Evolutionary conservation across 2,329 filamentous ascomycete genomes (phyloP).

Genomic region (Sclerotinia glacialis): DNA sequence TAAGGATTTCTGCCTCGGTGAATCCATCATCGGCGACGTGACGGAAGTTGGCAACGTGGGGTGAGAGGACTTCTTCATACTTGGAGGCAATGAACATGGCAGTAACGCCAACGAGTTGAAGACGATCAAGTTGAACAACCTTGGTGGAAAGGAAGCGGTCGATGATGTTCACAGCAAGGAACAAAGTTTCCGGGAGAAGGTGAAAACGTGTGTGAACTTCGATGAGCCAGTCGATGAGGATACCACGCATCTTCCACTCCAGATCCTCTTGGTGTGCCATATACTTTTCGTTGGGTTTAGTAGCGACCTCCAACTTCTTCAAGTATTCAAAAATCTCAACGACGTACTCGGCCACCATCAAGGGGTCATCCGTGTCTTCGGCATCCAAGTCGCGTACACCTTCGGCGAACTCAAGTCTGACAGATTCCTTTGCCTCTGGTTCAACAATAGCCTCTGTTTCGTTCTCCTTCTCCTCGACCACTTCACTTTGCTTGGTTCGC

Average conservation of each 20-base stretch:
- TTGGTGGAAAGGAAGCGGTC: slow-evolving; percentile 96
- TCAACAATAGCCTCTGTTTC: slow-evolving; percentile 38
- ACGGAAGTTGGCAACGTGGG: slow-evolving; percentile 94
- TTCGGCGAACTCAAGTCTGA: slow-evolving; percentile 36
- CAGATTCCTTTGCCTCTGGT: slow-evolving; percentile 32
- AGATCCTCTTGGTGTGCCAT: slow-evolving; percentile 93
- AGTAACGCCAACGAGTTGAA: slow-evolving; percentile 94
- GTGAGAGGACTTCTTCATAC: slow-evolving; percentile 96
- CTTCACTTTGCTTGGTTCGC: slow-evolving; percentile 44
- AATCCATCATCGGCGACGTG: slow-evolving; percentile 97
- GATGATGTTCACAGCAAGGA: slow-evolving; percentile 96
- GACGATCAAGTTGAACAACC: slow-evolving; percentile 90
- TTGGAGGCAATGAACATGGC: slow-evolving; percentile 99
- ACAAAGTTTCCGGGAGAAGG: slow-evolving; percentile 91
- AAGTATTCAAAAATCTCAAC: slow-evolving; percentile 97
- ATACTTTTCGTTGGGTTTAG: slow-evolving; percentile 86
- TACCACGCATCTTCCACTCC: slow-evolving; percentile 98
- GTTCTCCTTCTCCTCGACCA: slow-evolving; percentile 42
- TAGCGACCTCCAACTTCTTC: slow-evolving; percentile 75
- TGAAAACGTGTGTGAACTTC: slow-evolving; percentile 98
- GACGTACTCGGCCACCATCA: slow-evolving; percentile 98
- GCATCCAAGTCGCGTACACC: slow-evolving; percentile 68
- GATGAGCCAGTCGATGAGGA: slow-evolving; percentile 96
- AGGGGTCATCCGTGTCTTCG: slow-evolving; percentile 87
- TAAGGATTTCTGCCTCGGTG: slow-evolving; percentile 89